These are phyloP conservation scores for Penicillium sp. DNA, from an alignment of 2,329 filamentous ascomycete species.

Conservation along the genomic window DNA sequence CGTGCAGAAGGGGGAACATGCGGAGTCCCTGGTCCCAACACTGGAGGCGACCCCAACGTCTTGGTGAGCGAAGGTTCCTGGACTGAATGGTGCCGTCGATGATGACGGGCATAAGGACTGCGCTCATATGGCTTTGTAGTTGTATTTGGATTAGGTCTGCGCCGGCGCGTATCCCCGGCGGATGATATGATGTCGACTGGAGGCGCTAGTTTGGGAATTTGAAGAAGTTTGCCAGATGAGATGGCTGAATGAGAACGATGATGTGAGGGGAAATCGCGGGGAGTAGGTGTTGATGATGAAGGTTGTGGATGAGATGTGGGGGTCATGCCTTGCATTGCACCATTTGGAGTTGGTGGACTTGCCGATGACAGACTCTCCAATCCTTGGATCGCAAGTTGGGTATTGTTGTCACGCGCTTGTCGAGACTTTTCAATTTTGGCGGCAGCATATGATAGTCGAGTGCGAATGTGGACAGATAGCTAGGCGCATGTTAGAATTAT, in stretches of 20 bases:
- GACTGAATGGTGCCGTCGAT: slow-evolving; percentile 34
- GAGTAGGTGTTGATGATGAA: slow-evolving; percentile 3
- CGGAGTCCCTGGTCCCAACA: slow-evolving; percentile 32
- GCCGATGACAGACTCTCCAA: slow-evolving; percentile 12
- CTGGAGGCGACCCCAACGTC: slow-evolving; percentile 18
- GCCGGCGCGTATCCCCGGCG: slow-evolving; percentile 29
- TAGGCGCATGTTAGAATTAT: slow-evolving; percentile 39
- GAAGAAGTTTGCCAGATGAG: slow-evolving; percentile 16
- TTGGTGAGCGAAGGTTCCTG: slow-evolving; percentile 27
- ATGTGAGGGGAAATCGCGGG: slow-evolving; percentile 9
- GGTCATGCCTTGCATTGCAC: slow-evolving; percentile 47
- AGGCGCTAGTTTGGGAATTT: slow-evolving; percentile 41
- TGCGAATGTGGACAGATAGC: slow-evolving; percentile 76
- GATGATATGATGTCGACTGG: slow-evolving; percentile 44
- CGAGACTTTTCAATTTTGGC: slow-evolving; percentile 89
- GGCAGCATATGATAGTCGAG: slow-evolving; percentile 88
- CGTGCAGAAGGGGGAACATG: slow-evolving; percentile 28
- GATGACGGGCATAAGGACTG: slow-evolving; percentile 29
- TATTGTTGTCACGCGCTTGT: slow-evolving; percentile 64
- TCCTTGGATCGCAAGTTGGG: slow-evolving; percentile 13
- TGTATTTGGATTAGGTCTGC: slow-evolving; percentile 41
- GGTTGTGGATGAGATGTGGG: slow-evolving; percentile 13
- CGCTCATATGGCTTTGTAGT: slow-evolving; percentile 15
- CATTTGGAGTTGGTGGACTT: slow-evolving; percentile 64
- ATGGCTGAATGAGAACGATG: slow-evolving; percentile 18